Evolutionary conservation across 306 rosid genomes (phyloP).

Genomic region (Pyrus communis): DNA sequence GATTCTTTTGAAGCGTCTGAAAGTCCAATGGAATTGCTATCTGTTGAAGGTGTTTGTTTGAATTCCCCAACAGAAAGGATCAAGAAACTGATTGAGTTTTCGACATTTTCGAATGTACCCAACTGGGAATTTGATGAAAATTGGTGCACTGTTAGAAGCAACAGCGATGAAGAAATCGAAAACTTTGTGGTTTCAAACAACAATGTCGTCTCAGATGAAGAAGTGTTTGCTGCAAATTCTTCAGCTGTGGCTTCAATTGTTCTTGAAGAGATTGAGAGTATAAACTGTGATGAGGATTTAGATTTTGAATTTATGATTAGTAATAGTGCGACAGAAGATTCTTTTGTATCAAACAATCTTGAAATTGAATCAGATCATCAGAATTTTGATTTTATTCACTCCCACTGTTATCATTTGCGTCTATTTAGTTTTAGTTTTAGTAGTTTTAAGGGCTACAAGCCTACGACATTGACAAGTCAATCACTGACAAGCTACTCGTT

Average conservation of each 20-base stretch:
- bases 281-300: constrained; percentile 20
- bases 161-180: neutral
- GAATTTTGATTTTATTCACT: neutral
- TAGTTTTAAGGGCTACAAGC: neutral
- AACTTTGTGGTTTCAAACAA: neutral
- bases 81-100: constrained; percentile 15
- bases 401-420: neutral
- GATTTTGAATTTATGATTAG: neutral
- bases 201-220: neutral
- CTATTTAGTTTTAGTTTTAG: neutral
- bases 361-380: constrained; percentile 5
- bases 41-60: constrained; percentile 5
- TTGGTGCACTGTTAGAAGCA: constrained; percentile 40
- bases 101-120: neutral
- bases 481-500: neutral
- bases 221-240: neutral
- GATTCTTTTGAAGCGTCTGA: constrained; percentile 24
- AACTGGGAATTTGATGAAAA: constrained; percentile 26
- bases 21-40: constrained; percentile 3
- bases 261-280: neutral
- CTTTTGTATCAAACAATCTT: constrained; percentile 11
- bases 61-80: constrained; percentile 31
- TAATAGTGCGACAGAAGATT: constrained; percentile 5
- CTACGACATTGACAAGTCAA: neutral
- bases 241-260: neutral